Percentiles rank a stretch among this genome's conserved stretches.
These are phyloP conservation scores for Shiraia sp. DNA, from an alignment of 2,329 filamentous ascomycete genomes.

Conservation along the genomic window DNA sequence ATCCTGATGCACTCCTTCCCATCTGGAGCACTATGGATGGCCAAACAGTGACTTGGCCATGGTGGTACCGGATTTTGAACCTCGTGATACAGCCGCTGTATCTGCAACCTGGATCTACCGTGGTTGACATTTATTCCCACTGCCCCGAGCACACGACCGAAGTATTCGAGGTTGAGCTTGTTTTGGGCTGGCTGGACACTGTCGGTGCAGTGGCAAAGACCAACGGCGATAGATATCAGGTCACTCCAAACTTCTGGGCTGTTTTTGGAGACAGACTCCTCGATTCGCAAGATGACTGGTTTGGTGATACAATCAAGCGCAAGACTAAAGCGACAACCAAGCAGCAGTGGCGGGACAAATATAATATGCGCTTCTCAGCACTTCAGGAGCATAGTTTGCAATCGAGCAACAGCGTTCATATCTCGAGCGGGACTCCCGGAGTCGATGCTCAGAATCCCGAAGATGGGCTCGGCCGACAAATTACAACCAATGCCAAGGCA, in stretches of 20 bases:
- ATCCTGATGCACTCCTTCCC: constrained; percentile 58
- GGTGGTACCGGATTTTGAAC: constrained; percentile 68
- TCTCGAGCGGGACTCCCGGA: neutral
- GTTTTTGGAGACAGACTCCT: constrained; percentile 36
- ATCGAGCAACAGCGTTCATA: neutral
- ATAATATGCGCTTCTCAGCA: constrained; percentile 22
- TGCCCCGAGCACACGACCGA: constrained; percentile 31
- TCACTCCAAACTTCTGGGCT: constrained; percentile 34
- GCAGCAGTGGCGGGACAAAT: constrained; percentile 27
- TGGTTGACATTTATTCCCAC: constrained; percentile 55
- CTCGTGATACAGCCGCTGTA: constrained; percentile 66
- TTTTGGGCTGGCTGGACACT: constrained; percentile 34
- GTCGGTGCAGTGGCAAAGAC: constrained; percentile 27
- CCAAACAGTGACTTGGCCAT: constrained; percentile 55
- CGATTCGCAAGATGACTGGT: constrained; percentile 33
- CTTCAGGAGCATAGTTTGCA: constrained; percentile 7
- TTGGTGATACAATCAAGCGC: constrained; percentile 35
- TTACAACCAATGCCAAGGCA: constrained; percentile 20
- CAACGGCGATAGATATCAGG: constrained; percentile 21
- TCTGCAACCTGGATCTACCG: constrained; percentile 62
- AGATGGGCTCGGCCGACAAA: constrained; percentile 10
- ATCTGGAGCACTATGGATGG: constrained; percentile 75
- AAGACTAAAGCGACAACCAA: constrained; percentile 22
- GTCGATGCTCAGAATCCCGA: neutral
- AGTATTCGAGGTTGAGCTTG: constrained; percentile 39